Percentiles rank a stretch among this genome's conserved stretches.
phyloP scores from a whole-genome alignment of 1,284 basidiomycete species.

The Ceratobasidium sp. region DNA sequence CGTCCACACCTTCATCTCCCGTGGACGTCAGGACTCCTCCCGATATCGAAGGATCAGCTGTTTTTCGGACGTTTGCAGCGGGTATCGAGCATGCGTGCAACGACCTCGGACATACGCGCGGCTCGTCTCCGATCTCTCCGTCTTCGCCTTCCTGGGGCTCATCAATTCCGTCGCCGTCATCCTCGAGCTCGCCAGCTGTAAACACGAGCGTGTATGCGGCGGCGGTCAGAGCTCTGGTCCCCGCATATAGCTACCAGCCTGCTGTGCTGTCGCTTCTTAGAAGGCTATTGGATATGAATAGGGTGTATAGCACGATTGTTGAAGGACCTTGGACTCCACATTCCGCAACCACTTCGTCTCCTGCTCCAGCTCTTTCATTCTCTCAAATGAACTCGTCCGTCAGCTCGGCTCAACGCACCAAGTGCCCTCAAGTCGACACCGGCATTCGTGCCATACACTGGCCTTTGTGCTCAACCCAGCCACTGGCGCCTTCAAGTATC shows the following conservation, averaged over 20 bases:
- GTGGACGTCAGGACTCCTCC: too few species aligned
- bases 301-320: conserved; percentile 4
- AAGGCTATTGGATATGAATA: not conserved
- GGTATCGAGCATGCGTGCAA: too few species aligned
- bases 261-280: conserved; percentile 29
- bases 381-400: conserved; percentile 16
- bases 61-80: too few species aligned
- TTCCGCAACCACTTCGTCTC: not conserved
- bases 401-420: not conserved
- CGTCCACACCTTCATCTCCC: too few species aligned
- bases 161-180: conserved; percentile 1
- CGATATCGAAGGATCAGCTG: too few species aligned
- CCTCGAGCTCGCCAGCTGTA: not conserved
- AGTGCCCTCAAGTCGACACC: too few species aligned
- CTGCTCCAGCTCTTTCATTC: not conserved
- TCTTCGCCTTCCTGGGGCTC: too few species aligned
- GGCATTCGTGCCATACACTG: too few species aligned
- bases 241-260: conserved; percentile 37
- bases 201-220: conserved; percentile 3
- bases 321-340: conserved; percentile 30
- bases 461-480: too few species aligned
- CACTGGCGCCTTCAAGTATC: too few species aligned
- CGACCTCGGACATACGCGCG: too few species aligned
- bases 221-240: conserved; percentile 5
- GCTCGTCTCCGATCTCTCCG: too few species aligned